Percentiles rank a stretch among this genome's conserved stretches.
These are phyloP conservation scores for Penicillium bialowiezense DNA, from an alignment of 495 filamentous ascomycete species.

Conservation along the genomic window DNA sequence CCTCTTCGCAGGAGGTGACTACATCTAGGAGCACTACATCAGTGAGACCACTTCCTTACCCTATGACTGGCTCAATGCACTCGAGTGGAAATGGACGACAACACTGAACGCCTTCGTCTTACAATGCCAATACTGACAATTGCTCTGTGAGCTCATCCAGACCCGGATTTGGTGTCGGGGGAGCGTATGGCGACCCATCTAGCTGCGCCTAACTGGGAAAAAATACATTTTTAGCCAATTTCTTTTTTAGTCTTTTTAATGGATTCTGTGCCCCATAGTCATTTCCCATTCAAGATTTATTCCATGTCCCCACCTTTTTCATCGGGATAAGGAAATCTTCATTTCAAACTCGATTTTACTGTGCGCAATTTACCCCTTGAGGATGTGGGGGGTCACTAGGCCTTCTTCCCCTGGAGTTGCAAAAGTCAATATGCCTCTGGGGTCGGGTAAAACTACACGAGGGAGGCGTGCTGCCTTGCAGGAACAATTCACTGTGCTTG, in stretches of 20 bases:
- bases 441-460: constrained; percentile 16
- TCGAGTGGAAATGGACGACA: constrained; percentile 15
- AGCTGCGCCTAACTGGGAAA: neutral
- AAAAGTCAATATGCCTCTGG: neutral
- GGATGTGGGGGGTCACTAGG: constrained; percentile 30
- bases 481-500: constrained; percentile 4
- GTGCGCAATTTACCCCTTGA: constrained; percentile 10
- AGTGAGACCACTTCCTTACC: constrained; percentile 14
- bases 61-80: constrained; percentile 22
- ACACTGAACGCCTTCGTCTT: constrained; percentile 19
- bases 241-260: constrained; percentile 1
- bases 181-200: neutral
- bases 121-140: constrained; percentile 16
- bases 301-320: neutral
- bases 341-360: neutral
- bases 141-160: constrained; percentile 6
- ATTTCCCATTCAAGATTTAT: neutral
- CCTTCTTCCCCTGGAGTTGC: constrained; percentile 18
- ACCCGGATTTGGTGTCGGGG: neutral
- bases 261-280: too few species aligned
- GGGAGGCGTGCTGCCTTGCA: constrained; percentile 19
- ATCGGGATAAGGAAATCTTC: neutral
- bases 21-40: constrained; percentile 21
- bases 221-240: neutral
- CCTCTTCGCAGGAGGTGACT: constrained; percentile 25